Base-by-base conservation (phyloP, 208 protist genomes). In the Lotmaria passim region DNA sequence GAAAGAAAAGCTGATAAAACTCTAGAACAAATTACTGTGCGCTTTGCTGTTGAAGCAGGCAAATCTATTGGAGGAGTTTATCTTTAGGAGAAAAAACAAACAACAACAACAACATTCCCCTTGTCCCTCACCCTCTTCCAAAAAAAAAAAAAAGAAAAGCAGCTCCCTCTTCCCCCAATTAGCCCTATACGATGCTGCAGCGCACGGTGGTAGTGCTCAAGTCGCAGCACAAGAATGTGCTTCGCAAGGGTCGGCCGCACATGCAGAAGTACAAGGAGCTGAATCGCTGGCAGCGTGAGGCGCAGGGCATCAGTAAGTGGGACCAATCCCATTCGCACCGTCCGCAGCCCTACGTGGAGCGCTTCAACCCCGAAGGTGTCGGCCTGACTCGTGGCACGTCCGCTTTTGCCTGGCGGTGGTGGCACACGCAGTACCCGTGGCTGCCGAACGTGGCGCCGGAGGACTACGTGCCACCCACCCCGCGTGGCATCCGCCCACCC, bases 371-470 rank as follows among this genome's bases (percentile, higher is more conserved):
- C 0, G 90, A 96, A 46, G 64, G 87, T 59, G 82, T 93, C 38
- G 89, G 86, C 30, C 79, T 96, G 43, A 93, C 93, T n/a, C 82
- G 85, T 31, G 93, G 90, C 31, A 95, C 90, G 10, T 90, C 84
- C 23, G 47, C 82, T 34, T 79, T 77, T 17, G 90, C 93, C 53
- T 96, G 89, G 89, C 83, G 84, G 72, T 97, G 93, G 91, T 97
- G 93, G 93, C 82, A 96, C 68, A 95, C 90, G 59, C 93, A 97
- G 77, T 89, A 96, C 71, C 90, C 91, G 59, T 94, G 86, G 86
- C 75, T 97, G 46, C 87, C 93, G 15, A 96, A 97, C 57, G 84
- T 95, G 0, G 67, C 88, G 11, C 83, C 88, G 17, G 69, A 73
- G 34, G 79, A 74, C 71, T 90, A 90, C 76, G 33, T 46, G 14